Conservation (phyloP, 140 eudicot genomes). For the Senecio squalidus region DNA sequence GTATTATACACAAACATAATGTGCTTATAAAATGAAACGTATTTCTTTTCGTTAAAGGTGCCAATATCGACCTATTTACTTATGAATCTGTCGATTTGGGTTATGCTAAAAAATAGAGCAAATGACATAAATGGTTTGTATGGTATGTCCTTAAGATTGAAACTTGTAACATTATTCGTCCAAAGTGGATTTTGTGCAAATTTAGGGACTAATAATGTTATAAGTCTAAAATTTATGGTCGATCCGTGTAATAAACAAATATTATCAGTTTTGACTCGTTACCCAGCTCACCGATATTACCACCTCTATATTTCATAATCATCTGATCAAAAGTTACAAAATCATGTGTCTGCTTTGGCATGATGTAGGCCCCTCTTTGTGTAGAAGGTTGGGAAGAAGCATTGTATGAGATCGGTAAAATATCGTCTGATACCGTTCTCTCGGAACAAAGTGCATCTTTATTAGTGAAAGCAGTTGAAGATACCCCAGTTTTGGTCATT, state of each 20-base stretch:
- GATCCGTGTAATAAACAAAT: neutral
- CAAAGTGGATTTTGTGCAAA: no score
- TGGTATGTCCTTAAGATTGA: no score
- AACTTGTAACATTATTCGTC: no score
- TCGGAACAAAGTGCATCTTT: conserved; percentile 50
- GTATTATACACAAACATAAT: conserved; percentile 27
- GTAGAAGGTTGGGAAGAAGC: conserved; percentile 97
- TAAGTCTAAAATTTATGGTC: no score
- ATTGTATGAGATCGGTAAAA: conserved; percentile 79
- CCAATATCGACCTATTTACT: neutral
- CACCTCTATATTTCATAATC: neutral
- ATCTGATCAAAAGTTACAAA: neutral
- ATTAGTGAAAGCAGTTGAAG: conserved; percentile 60
- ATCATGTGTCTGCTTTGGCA: neutral
- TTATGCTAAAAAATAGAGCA: no score
- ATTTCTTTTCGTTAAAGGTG: neutral
- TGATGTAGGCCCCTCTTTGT: conserved; percentile 59
- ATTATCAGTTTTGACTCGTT: neutral
- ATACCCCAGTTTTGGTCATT: conserved; percentile 70
- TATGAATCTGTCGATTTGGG: neutral
- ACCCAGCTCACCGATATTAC: neutral
- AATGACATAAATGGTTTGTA: no score
- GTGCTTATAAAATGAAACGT: neutral
- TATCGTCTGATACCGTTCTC: conserved; percentile 66
- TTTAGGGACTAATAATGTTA: no score